Evolutionary conservation across 331 rosid genomes (phyloP).

Genomic region (Prunus yedoensis): DNA sequence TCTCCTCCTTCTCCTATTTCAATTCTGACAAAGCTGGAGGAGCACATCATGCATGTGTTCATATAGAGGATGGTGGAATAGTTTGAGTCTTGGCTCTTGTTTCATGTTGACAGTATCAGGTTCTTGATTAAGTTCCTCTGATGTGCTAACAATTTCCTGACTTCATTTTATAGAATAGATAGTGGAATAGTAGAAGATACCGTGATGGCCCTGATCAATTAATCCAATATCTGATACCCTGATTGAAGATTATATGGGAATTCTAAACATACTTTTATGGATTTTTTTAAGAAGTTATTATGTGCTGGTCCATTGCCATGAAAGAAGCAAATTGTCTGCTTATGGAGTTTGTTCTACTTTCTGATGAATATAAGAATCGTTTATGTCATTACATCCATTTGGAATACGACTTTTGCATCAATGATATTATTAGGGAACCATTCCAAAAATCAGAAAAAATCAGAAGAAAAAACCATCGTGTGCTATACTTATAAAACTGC

Average conservation of each 20-base stretch:
- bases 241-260: too few relatives aligned
- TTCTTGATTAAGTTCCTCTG: slow-evolving; percentile 37
- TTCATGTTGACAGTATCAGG: slow-evolving; percentile 42
- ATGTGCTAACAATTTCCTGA: not conserved
- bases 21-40: slow-evolving; percentile 24
- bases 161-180: not conserved
- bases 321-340: not conserved
- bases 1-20: slow-evolving; percentile 4
- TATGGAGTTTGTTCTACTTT: not conserved
- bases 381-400: not conserved
- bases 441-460: not conserved
- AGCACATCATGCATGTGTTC: slow-evolving; percentile 17
- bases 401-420: not conserved
- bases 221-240: not conserved
- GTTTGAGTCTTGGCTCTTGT: slow-evolving; percentile 31
- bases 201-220: not conserved
- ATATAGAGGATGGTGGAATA: slow-evolving; percentile 21
- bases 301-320: not conserved
- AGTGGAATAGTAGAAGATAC: slow-evolving; percentile 14
- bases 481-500: not conserved
- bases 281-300: too few relatives aligned
- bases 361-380: not conserved
- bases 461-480: not conserved
- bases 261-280: not conserved
- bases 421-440: not conserved